These are phyloP conservation scores for Colletotrichum simmondsii DNA, from an alignment of 2,329 filamentous ascomycete species.

Conservation along the genomic window DNA sequence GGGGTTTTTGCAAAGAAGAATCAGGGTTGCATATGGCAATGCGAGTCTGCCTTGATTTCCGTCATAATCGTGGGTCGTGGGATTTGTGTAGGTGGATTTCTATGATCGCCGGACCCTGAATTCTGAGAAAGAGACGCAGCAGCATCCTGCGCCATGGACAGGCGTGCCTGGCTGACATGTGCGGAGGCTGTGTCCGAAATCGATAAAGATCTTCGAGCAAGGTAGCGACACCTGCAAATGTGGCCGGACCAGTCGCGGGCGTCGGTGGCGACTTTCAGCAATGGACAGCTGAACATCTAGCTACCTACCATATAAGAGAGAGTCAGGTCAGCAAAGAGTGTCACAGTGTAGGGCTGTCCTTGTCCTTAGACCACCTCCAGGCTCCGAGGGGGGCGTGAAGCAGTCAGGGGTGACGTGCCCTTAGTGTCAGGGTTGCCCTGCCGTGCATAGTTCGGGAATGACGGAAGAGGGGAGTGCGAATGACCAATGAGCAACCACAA, in stretches of 20 bases:
- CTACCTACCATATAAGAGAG: neutral
- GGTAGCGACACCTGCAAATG: neutral
- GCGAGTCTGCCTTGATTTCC: slow-evolving; percentile 13
- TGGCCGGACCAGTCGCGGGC: neutral
- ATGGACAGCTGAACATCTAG: neutral
- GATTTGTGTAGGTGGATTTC: neutral
- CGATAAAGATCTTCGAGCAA: neutral
- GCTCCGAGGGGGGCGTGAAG: neutral
- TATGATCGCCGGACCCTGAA: neutral
- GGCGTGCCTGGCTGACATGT: neutral
- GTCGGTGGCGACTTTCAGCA: neutral
- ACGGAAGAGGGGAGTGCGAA: neutral
- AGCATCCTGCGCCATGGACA: neutral
- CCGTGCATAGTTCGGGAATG: neutral
- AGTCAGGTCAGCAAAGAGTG: neutral
- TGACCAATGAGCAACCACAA: neutral
- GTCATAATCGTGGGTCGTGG: neutral
- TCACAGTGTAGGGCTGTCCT: too few species aligned
- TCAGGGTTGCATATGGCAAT: neutral
- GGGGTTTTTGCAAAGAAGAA: neutral
- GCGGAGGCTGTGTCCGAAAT: neutral
- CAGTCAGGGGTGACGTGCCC: slow-evolving; percentile 8
- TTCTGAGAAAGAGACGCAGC: neutral
- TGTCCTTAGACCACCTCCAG: neutral
- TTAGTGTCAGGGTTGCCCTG: slow-evolving; percentile 5